Evolutionary conservation across 495 filamentous ascomycete genomes (phyloP).

Genomic region (Podospora australis): DNA sequence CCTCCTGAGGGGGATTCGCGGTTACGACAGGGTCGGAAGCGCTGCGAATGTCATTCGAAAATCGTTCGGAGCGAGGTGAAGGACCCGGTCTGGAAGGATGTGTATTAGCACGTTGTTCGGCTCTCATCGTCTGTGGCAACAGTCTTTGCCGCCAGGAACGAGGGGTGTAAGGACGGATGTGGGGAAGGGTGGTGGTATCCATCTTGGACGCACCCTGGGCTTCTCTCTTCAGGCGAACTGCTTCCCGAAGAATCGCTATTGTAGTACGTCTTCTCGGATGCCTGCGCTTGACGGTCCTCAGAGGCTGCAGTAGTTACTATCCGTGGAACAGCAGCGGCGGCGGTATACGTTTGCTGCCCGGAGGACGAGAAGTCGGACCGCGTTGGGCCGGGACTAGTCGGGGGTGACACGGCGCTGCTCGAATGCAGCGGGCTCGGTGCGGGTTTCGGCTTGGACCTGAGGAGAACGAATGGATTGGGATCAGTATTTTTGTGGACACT

Average conservation of each 20-base stretch:
- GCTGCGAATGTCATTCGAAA: conserved; percentile 39
- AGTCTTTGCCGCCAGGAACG: conserved; percentile 12
- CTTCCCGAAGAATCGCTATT: conserved; percentile 32
- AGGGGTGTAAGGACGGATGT: not conserved
- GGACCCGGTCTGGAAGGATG: conserved; percentile 24
- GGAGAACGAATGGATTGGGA: conserved; percentile 19
- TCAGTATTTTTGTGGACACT: conserved; percentile 34
- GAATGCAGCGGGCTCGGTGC: conserved; percentile 39
- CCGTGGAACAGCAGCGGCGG: conserved; percentile 25
- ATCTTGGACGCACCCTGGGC: conserved; percentile 27
- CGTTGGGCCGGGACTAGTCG: conserved; percentile 38
- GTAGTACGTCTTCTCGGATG: conserved; percentile 27
- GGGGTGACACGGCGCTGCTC: conserved; percentile 32
- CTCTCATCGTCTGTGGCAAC: conserved; percentile 7
- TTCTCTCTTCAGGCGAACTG: conserved; percentile 26
- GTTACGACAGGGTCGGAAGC: conserved; percentile 30
- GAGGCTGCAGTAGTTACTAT: conserved; percentile 32
- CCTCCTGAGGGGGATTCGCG: conserved; percentile 30
- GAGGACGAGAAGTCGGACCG: conserved; percentile 30
- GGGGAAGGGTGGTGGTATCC: conserved; percentile 9
- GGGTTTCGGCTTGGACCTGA: conserved; percentile 34
- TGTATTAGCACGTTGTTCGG: conserved; percentile 21
- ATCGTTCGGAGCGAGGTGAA: conserved; percentile 21
- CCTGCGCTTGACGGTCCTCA: conserved; percentile 17
- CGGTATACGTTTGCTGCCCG: too few relatives aligned